A percentile compares a stretch with the other conserved stretches of the same genome.
These are phyloP conservation scores for Auxenochlorella protothecoides DNA, from an alignment of 139 green algal genomes.

Conservation along the genomic window DNA sequence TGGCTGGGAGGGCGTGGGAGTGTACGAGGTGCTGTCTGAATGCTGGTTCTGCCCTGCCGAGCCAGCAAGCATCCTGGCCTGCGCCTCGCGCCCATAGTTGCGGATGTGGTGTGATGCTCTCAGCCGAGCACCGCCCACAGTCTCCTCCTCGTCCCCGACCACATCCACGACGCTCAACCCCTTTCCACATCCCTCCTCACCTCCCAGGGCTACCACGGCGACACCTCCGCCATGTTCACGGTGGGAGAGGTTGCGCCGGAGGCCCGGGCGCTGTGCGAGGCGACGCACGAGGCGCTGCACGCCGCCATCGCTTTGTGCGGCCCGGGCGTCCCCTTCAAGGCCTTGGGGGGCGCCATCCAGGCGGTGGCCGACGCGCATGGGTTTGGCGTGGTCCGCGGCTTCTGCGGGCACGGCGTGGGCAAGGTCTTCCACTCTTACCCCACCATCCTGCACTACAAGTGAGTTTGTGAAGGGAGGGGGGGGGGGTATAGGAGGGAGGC, in stretches of 20 bases:
- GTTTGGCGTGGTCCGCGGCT: conserved; percentile 61
- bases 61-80: too few relatives aligned
- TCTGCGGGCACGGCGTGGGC: conserved; percentile 94
- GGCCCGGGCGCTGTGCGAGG: conserved; percentile 58
- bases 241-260: conserved; percentile 53
- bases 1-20: not conserved
- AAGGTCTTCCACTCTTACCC: conserved; percentile 80
- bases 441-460: conserved; percentile 63
- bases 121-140: not conserved
- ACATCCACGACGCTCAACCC: not conserved
- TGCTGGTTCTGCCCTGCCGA: not conserved
- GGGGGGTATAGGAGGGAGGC: too few relatives aligned
- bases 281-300: conserved; percentile 61
- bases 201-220: conserved; percentile 83
- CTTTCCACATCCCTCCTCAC: not conserved
- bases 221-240: conserved; percentile 74
- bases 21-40: not conserved
- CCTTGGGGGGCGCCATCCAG: conserved; percentile 73
- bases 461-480: not conserved
- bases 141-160: not conserved
- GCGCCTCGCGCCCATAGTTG: too few relatives aligned
- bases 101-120: too few relatives aligned
- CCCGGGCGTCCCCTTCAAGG: conserved; percentile 63
- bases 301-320: conserved; percentile 64
- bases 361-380: conserved; percentile 61